Base-by-base conservation (phyloP, 371 early-diverging fungal species). In the Mucor velutinosus region DNA sequence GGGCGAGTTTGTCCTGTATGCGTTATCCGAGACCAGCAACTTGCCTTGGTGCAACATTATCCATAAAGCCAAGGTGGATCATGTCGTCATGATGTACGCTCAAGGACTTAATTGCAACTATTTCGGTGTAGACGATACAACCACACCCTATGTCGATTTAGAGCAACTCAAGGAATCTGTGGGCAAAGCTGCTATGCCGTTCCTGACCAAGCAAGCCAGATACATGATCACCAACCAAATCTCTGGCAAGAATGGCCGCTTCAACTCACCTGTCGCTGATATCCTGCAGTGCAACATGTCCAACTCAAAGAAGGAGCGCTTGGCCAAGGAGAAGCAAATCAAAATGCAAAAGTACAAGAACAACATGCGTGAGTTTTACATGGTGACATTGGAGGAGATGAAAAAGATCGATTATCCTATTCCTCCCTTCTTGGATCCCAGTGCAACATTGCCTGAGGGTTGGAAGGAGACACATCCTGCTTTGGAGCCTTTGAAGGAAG, bases 401-500 rank as follows among this genome's bases (percentile, higher is more conserved):
- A 77, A 62, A 23, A 77, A 73, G 30, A 76, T 65, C 21, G 75
- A 78, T 15, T 89, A 83, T 61, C 88, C 90, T 53, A 75, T 89
- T 23, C 88, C 90, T 8, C 56, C 81, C 4, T 82, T 66, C 47
- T 64, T 89, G 41, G 83, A 76, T 71, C 33, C 70, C 1, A 59
- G 62, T 8, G 75, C 60, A 4, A 41, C 61, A 0, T 55, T 86
- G 30, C 69, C 68, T 32, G 73, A 82, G 4, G 88, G 77, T 1
- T 89, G 90, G 90, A 79, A 85, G 32, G 86, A 89, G 49, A 80
- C 83, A 3, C 80, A 70, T 30, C 71, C 84, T 0, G 74, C 65
- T 4, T 59, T 57, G 10, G 55, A 70, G 12, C 61, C 76, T 4
- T 51, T 60, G 4, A 61, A 64, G 17, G 53, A 30, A 8, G 66